phyloP scores from a whole-genome alignment of 768 basidiomycete genomes.

The Leccinum sublutescens region DNA sequence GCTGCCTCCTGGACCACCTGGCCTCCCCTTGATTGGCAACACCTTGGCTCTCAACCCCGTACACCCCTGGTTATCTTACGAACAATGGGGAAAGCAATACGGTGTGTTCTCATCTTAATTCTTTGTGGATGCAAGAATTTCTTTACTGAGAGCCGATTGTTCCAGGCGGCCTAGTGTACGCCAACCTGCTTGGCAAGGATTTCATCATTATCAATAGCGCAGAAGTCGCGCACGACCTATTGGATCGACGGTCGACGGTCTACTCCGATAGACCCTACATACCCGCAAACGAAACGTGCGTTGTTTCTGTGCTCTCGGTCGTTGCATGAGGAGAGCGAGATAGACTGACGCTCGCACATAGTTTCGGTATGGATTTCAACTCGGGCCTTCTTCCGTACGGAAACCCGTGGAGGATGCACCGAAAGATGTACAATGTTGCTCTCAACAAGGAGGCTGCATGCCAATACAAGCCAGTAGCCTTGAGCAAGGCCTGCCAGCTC shows the following conservation, averaged over 20 bases:
- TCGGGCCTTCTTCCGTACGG: slow-evolving; percentile 32
- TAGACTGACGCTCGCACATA: slow-evolving; percentile 1
- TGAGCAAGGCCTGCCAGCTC: slow-evolving; percentile 23
- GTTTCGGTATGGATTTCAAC: slow-evolving; percentile 33
- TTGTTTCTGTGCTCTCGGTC: neutral
- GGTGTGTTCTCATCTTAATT: slow-evolving; percentile 16
- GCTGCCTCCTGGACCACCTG: slow-evolving; percentile 52
- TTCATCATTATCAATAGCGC: slow-evolving; percentile 28
- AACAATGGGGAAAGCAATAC: slow-evolving; percentile 34
- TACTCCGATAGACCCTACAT: slow-evolving; percentile 30
- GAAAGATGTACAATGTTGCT: slow-evolving; percentile 22
- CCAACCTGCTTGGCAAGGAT: slow-evolving; percentile 26
- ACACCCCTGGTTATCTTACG: slow-evolving; percentile 34
- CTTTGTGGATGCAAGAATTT: neutral
- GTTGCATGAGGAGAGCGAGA: neutral
- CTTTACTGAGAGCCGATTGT: neutral
- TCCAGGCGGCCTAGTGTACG: slow-evolving; percentile 26
- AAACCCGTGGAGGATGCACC: slow-evolving; percentile 29
- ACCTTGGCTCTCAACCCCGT: slow-evolving; percentile 17
- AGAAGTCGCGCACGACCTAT: slow-evolving; percentile 21
- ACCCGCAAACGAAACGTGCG: slow-evolving; percentile 21
- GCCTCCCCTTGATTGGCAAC: slow-evolving; percentile 36
- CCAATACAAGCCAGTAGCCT: slow-evolving; percentile 15
- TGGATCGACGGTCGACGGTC: slow-evolving; percentile 26
- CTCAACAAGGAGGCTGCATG: slow-evolving; percentile 17